Base-by-base conservation (phyloP, 139 green algal genomes). In the Micromonas commoda region DNA sequence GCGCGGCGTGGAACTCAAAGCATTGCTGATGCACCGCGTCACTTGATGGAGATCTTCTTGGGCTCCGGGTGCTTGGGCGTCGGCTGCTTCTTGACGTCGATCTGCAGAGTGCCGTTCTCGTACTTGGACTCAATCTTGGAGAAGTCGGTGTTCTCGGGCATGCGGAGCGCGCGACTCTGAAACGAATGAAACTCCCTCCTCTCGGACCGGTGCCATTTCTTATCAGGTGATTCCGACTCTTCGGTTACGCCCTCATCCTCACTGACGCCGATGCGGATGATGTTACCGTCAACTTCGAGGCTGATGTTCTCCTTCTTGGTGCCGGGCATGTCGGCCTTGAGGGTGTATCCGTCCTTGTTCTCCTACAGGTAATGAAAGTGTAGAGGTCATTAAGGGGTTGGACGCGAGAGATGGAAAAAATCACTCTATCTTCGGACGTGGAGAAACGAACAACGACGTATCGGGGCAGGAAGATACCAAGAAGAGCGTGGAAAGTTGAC, bases 251-350 rank as follows among this genome's bases (percentile, higher is more conserved):
- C 26, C 3, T 35, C 24, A 2, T 71, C 64, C 23, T 38, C n/a
- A 26, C 13, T 71, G 28, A 29, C 26, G 28, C 64, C 33, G 64
- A 71, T 71, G 28, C 64, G 64, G 29, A 71, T 33, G 64, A 71
- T 38, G 32, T 71, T 32, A 4, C 64, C 64, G 64, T 71, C 64
- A 13, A 71, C 28, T 38, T 71, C 64, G 26, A 71, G 26, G 28
- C 23, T 71, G 64, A 71, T 33, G 4, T 71, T 29, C 26, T 71
- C 64, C 64, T 71, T 71, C 64, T 71, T 71, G 28, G 45, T 38
- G 4, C 64, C 64, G 13, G 64, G 64, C 3, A 71, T 3, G 33
- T 71, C 64, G 4, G 64, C 64, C 26, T 33, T 32, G 32, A 71
- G 33, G n/a, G 26, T 13, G 64, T 71, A 71, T 29, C 28, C 32